A percentile compares a stretch with the other conserved stretches of the same genome.
phyloP scores from a whole-genome alignment of 2,329 filamentous ascomycete genomes.

The Ophiosphaerella narmari region DNA sequence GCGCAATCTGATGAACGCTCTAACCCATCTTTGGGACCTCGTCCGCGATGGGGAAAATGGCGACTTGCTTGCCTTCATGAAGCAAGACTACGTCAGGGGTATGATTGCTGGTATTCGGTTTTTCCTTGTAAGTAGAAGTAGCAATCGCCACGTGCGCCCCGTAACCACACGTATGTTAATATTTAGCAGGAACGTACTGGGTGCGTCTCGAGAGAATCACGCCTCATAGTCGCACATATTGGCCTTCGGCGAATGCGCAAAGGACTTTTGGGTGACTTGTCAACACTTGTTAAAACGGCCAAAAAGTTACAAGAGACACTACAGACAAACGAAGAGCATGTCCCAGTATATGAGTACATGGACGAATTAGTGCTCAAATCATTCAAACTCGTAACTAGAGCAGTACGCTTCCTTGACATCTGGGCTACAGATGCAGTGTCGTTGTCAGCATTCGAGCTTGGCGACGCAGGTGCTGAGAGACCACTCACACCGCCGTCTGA shows the following conservation, averaged over 20 bases:
- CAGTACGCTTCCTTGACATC: constrained; percentile 85
- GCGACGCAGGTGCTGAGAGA: constrained; percentile 36
- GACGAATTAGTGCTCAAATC: constrained; percentile 94
- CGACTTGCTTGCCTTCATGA: constrained; percentile 78
- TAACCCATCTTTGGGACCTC: constrained; percentile 92
- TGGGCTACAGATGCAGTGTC: constrained; percentile 66
- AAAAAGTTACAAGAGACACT: constrained; percentile 82
- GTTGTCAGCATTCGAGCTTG: constrained; percentile 49
- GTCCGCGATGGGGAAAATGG: constrained; percentile 77
- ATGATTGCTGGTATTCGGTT: constrained; percentile 92
- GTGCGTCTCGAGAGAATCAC: constrained; percentile 82
- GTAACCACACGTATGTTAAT: constrained; percentile 15
- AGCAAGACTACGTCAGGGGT: constrained; percentile 92
- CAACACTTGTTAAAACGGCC: constrained; percentile 83
- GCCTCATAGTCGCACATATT: constrained; percentile 75
- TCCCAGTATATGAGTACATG: constrained; percentile 71
- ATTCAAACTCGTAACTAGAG: constrained; percentile 91
- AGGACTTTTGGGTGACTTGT: constrained; percentile 85
- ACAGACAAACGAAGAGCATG: constrained; percentile 37
- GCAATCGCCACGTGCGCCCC: neutral
- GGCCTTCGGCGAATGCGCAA: constrained; percentile 80
- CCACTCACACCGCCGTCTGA: constrained; percentile 48
- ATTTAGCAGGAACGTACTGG: constrained; percentile 75
- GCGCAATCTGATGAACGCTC: constrained; percentile 78
- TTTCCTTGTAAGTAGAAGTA: constrained; percentile 70